Base-by-base conservation (phyloP, 768 basidiomycete species). In the Postia placenta region DNA sequence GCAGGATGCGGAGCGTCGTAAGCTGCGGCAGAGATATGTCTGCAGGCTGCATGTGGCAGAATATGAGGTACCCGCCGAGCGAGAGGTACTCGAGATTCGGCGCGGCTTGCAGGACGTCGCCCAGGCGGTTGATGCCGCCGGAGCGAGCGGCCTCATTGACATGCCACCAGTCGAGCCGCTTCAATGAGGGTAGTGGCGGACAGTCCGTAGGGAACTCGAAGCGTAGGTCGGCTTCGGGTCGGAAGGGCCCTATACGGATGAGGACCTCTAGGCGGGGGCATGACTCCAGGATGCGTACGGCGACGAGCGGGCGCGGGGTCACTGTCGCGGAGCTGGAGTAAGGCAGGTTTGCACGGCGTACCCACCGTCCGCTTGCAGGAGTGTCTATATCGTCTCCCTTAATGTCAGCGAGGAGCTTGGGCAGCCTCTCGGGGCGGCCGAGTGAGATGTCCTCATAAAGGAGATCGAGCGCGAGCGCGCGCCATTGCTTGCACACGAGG, bases 81-180 rank as follows among this genome's bases (percentile, higher is more conserved):
- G 77, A 69, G 45, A 86, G 76, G 56, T 78, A 84, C 42, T 72
- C 69, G 42, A 86, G 58, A 50, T 76, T 78, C 5, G 84, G 81
- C 3, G 81, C 62, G 40, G 64, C 66, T 7, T 61, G 65, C 22
- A 87, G 71, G 50, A 83, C 78, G 45, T 73, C 64, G 2, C 60
- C 57, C 36, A 87, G 66, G 5, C 76, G 80, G 62, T 86, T 85
- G 51, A 85, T 79, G 5, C 83, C 84, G 1, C 83, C 83, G 15
- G 79, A 72, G 39, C 78, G 72, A 33, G 79, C 75, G 19, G 83
- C 83, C 30, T 64, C 60, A 51, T 63, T 67, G 54, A 77, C 62
- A 57, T 84, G 74, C 80, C 81, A 85, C 82, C 83, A 86, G 42
- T 85, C 83, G 25, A 87, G 71, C 23, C 82, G 77, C 38, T 73